Evolutionary conservation across 1,139 yeast genomes (phyloP), one percentile per base, ranked within the genome.

Genomic region (Candida glucosophila): DNA sequence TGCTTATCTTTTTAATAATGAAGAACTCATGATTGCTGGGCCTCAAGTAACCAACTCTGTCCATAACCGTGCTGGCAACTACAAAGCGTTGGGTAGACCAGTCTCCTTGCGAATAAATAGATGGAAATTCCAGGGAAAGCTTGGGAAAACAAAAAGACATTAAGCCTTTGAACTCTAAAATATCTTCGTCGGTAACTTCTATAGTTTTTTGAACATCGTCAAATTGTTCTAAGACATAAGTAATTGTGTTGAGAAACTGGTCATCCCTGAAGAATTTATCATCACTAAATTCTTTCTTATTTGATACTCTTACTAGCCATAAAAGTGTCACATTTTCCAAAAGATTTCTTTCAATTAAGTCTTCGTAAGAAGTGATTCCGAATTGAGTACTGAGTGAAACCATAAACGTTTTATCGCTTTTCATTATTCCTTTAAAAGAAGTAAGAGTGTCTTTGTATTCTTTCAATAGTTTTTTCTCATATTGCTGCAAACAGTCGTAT

Each of bases 271-370:
- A 17, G 14, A 25, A 17, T 14, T 12, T 14, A 19, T 18, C 17
- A n/a, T 14, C 11, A 7, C 17, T 10, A 19, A 13, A 12, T n/a
- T 18, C n/a, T 9, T 24, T 20, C 14, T 9, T 22, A 15, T 27
- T 24, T 5, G 23, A 31, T 14, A 31, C 25, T 16, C 30, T 27
- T 14, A 29, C 25, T 14, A 31, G 15, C 34, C 34, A 31, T 24
- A 31, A 17, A 12, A 25, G 19, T 14, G 19, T 15, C 11, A 27
- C 28, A 20, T 26, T 29, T 17, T 15, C 20, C 10, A 29, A 10
- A 15, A 24, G 16, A 5, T 23, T 12, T n/a, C 21, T 23, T 5
- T 14, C 8, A 5, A 27, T 5, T 14, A 31, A 19, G n/a, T 29
- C 32, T 14, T 31, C 30, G 20, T 31, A 29, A 15, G 32, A 22